Conservation (phyloP, 352 stramenopile species). For the Phytophthora meadii region DNA sequence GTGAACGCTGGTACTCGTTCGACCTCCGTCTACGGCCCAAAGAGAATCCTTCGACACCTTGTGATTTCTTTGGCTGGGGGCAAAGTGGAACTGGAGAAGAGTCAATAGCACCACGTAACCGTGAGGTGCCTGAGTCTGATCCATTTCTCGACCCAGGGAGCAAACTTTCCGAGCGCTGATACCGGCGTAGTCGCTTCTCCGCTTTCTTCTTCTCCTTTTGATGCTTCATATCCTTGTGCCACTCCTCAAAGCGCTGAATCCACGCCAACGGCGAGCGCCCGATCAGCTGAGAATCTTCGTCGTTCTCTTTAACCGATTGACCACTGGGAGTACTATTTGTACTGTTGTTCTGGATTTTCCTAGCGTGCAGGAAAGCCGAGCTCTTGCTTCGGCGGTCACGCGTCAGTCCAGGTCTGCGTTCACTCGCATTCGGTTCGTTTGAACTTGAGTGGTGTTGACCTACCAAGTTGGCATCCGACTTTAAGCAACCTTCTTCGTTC, state of each 20-base stretch:
- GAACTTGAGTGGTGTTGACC: slow-evolving; percentile 9
- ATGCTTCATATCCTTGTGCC: slow-evolving; percentile 80
- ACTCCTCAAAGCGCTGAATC: slow-evolving; percentile 84
- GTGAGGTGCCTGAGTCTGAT: slow-evolving; percentile 18
- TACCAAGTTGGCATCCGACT: slow-evolving; percentile 45
- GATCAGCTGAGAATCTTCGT: slow-evolving; percentile 52
- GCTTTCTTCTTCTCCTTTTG: slow-evolving; percentile 85
- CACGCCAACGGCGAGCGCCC: slow-evolving; percentile 71
- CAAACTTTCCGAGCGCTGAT: slow-evolving; percentile 47
- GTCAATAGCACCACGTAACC: slow-evolving; percentile 31
- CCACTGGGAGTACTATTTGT: slow-evolving; percentile 25
- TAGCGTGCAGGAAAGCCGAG: slow-evolving; percentile 58
- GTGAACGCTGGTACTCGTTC: slow-evolving; percentile 23
- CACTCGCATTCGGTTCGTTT: slow-evolving; percentile 18
- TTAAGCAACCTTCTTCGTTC: slow-evolving; percentile 46
- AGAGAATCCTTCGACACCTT: slow-evolving; percentile 33
- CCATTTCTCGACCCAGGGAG: slow-evolving; percentile 22
- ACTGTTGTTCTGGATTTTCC: slow-evolving; percentile 33
- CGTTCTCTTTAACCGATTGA: slow-evolving; percentile 22
- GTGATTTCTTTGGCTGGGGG: slow-evolving; percentile 21
- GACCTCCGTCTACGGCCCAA: slow-evolving; percentile 36
- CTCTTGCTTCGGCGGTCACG: slow-evolving; percentile 77
- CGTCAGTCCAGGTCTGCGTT: slow-evolving; percentile 27
- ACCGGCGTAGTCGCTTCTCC: slow-evolving; percentile 67
- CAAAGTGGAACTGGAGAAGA: slow-evolving; percentile 36